A percentile compares a stretch with the other conserved stretches of the same genome.
phyloP scores from a whole-genome alignment of 1,284 basidiomycete species.

The Malassezia equina region DNA sequence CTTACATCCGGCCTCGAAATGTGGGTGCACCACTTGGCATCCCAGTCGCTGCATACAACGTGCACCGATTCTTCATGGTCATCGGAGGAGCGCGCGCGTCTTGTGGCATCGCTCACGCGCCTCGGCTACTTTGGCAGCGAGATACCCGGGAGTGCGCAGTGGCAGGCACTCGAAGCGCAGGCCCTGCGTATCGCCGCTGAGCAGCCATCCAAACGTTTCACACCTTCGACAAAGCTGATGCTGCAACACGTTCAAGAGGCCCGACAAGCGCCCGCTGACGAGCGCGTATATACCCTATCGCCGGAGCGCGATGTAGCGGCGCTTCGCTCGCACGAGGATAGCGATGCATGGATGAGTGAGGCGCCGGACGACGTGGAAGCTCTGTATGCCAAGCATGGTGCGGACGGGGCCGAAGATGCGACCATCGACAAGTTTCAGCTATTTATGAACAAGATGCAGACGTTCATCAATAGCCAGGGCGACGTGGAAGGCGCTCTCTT shows the following conservation, averaged over 20 bases:
- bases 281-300: not conserved
- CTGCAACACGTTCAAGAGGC: not conserved
- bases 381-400: constrained; percentile 9
- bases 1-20: constrained; percentile 38
- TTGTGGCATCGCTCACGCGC: constrained; percentile 21
- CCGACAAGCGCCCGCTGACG: not conserved
- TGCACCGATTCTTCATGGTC: not conserved
- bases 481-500: constrained; percentile 36
- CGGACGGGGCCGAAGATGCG: constrained; percentile 18
- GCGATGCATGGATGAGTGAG: constrained; percentile 31
- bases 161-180: constrained; percentile 28
- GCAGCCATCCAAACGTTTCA: not conserved
- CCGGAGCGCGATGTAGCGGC: not conserved
- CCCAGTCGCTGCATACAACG: not conserved
- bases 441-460: constrained; percentile 33
- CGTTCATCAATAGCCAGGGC: constrained; percentile 32
- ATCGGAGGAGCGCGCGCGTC: constrained; percentile 14
- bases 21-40: constrained; percentile 7
- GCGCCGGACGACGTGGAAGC: constrained; percentile 23
- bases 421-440: constrained; percentile 23
- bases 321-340: constrained; percentile 21
- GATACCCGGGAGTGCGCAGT: constrained; percentile 25
- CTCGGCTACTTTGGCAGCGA: constrained; percentile 38
- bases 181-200: not conserved
- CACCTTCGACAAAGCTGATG: not conserved